Evolutionary conservation across 2,329 filamentous ascomycete species (phyloP).

Genomic region (Claviceps fusiformis): DNA sequence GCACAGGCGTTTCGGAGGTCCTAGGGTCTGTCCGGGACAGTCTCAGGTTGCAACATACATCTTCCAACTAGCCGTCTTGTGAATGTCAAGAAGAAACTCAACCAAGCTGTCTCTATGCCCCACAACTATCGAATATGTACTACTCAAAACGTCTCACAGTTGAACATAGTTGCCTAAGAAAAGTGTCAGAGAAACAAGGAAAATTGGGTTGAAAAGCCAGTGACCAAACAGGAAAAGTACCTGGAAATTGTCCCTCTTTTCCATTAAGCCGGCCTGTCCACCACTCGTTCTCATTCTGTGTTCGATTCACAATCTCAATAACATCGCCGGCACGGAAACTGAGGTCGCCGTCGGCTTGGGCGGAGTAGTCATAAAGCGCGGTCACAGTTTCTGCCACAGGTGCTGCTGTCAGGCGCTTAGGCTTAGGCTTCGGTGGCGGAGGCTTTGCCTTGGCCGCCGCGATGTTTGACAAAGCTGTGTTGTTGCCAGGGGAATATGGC

Average conservation of each 20-base stretch:
- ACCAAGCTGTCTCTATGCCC: neutral
- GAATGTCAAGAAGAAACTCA: neutral
- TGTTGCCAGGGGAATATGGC: conserved; percentile 47
- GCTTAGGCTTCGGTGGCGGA: conserved; percentile 66
- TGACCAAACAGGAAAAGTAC: conserved; percentile 34
- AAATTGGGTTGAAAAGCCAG: neutral
- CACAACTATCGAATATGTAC: neutral
- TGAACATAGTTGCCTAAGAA: conserved; percentile 5
- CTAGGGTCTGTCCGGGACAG: neutral
- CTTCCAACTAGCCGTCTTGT: neutral
- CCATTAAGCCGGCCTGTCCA: conserved; percentile 76
- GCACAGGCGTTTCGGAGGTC: neutral
- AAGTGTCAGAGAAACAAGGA: neutral
- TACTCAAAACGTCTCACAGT: neutral
- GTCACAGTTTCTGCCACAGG: conserved; percentile 66
- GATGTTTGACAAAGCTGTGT: conserved; percentile 28
- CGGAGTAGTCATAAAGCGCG: conserved; percentile 90
- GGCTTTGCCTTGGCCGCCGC: conserved; percentile 51
- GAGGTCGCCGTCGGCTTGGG: conserved; percentile 85
- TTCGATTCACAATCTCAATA: conserved; percentile 76
- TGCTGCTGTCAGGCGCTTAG: conserved; percentile 52
- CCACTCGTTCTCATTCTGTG: conserved; percentile 93
- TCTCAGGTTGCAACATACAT: neutral
- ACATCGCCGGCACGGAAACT: conserved; percentile 79
- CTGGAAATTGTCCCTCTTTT: conserved; percentile 84